phyloP scores from a whole-genome alignment of 108 stramenopile species.

The Skeletonema grethae region DNA sequence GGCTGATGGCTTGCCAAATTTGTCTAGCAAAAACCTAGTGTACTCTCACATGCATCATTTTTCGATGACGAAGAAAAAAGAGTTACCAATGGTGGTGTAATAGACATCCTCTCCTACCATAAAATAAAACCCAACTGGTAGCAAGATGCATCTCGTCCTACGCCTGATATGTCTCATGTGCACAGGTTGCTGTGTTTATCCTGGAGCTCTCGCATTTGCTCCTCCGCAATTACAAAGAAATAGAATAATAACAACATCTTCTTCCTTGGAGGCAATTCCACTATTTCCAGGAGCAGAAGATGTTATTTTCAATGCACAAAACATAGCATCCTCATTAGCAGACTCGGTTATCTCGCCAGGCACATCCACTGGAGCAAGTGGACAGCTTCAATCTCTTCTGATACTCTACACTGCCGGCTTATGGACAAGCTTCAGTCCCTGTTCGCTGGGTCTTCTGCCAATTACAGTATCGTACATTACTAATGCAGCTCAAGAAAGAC shows the following conservation, averaged over 20 bases:
- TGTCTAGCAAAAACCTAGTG: too few species aligned
- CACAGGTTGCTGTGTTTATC: neutral
- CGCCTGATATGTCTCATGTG: neutral
- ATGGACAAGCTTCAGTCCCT: constrained; percentile 71
- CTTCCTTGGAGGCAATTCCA: neutral
- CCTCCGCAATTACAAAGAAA: neutral
- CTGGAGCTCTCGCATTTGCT: constrained; percentile 5
- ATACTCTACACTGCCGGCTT: constrained; percentile 78
- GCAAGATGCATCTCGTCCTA: too few species aligned
- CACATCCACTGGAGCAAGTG: neutral
- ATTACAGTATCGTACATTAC: constrained; percentile 77
- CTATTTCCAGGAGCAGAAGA: constrained; percentile 54
- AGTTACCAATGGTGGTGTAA: too few species aligned
- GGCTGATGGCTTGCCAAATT: too few species aligned
- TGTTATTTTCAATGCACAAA: constrained; percentile 69
- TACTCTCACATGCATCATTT: too few species aligned
- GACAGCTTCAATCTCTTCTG: constrained; percentile 36
- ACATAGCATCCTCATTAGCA: constrained; percentile 59
- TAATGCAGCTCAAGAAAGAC: constrained; percentile 62
- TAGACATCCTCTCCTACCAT: too few species aligned
- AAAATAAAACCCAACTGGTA: too few species aligned
- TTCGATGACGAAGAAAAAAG: too few species aligned
- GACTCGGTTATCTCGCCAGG: constrained; percentile 49
- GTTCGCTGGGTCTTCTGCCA: constrained; percentile 79
- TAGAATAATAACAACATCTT: neutral